Base-by-base conservation (phyloP, 164 flowering plant genomes). In the Warburgia ugandensis region DNA sequence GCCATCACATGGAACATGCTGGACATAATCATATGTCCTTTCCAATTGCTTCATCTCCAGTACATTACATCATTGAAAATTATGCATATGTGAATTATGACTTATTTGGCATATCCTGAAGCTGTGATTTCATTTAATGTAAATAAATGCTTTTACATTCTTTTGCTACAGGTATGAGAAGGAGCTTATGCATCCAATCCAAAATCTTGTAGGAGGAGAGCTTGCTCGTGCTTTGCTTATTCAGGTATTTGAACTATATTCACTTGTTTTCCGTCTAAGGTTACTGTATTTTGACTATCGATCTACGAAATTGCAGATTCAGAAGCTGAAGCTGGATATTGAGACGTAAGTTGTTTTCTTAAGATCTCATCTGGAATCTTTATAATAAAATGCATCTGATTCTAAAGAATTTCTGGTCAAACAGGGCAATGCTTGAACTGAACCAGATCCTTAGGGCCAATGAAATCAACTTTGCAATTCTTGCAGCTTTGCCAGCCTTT, bases 401-500 rank as follows among this genome's bases (percentile, higher is more conserved):
- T n/a, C n/a, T n/a, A 16, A 59, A 54, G 11, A 27, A 20, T 12
- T 17, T 58, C 12, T n/a, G 49, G 63, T 31, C 61, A 3, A 46
- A 59, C 80, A 92, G 99, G 78, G 99, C 94, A 37, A 88, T 92
- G 99, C 92, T 92, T 46, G 99, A 92, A 64, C 71, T 92, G 39
- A 68, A 88, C 66, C 97, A 92, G 77, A 92, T 92, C 67, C 81
- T 92, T 14, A 78, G 74, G 66, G 97, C 99, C 54, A 92, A 92
- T 64, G 95, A 92, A 68, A 92, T 92, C 67, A 92, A 92, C 69
- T 88, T 92, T 74, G 97, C 99, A 4, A 63, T 92, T 67, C 77
- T 92, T 39, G 99, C 99, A 62, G 97, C 99, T 36, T 81, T 92
- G 54, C 97, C 99, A 14, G 99, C 99, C 46, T 88, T 88, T 57